Base-by-base conservation (phyloP, 2,329 filamentous ascomycete genomes). In the Claviceps quebecensis region DNA sequence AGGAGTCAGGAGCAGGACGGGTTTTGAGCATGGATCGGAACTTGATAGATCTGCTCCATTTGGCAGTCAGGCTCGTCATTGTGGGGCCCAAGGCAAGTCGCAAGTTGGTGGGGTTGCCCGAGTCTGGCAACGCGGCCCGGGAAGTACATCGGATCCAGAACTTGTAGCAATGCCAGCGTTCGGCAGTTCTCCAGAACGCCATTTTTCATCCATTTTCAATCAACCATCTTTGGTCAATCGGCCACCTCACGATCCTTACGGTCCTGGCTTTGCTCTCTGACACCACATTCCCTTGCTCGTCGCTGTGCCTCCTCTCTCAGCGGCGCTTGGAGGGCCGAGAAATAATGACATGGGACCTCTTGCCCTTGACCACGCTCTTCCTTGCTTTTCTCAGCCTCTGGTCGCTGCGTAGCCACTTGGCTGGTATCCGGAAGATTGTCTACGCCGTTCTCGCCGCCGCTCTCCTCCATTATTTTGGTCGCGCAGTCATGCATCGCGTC, bases 321-420 rank as follows among this genome's bases (percentile, higher is more conserved):
- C 47, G 43, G 41, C 38, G 44, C 47, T 52, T 34, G 37, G 50
- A 50, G 59, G 61, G 60, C 61, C 63, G 66, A 68, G 67, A 69
- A 34, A 67, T 62, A 69, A 50, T 69, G 67, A 68, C 66, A 68
- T 69, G 67, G 67, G 65, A 67, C 65, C 64, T 66, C 56, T 60
- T 66, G 60, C 62, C 63, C 58, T 67, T 68, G 62, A 68, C 62
- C 58, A 61, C 65, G 63, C 62, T 68, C 62, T 64, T 65, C 64
- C 56, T 69, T 62, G 63, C 60, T 61, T 58, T 67, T 57, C 57
- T 66, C 56, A 63, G 65, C 60, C 63, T 65, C 57, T 67, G 65
- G 60, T 67, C 65, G 61, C 58, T 67, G 56, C 61, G 60, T 61
- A 66, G 59, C 55, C 61, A 61, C 52, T 61, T 61, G 49, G 60